Evolutionary conservation across 495 filamentous ascomycete species (phyloP), one percentile per base, ranked within the genome.

Genomic region (Penicillium argentinense): DNA sequence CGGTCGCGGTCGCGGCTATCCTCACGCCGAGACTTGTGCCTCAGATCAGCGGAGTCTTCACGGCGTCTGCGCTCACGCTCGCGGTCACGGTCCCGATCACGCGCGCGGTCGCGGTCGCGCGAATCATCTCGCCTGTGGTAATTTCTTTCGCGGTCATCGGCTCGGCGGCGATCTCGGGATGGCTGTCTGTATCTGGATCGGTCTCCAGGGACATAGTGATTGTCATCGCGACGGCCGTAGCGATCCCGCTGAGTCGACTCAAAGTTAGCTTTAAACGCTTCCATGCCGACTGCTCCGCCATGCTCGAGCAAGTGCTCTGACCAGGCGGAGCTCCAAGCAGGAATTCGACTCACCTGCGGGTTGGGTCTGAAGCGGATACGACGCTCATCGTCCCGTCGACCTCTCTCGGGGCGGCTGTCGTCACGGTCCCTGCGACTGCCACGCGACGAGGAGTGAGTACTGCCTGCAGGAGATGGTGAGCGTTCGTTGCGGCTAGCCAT

Each of bases 401-500:
- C 74, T 63, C 75, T 73, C 51, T 88, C 83, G 68, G 80, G 81
- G 49, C 85, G 81, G 64, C n/a, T n/a, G n/a, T n/a, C n/a, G n/a
- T 88, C 86, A 67, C 88, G 84, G 65, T 89, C 85, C 78, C 85
- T 82, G 62, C 84, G 86, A 57, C 63, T 72, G 56, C 81, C 79
- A 74, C 81, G 84, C 59, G 85, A 84, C 60, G 84, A 83, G 70
- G 84, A 85, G 69, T 79, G 82, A 63, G 87, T 83, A 77, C 86
- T 89, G 84, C 86, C 87, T 90, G 86, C 84, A 86, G 87, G 87
- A 82, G 87, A 89, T 88, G 87, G 87, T 91, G 87, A 91, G 86
- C 86, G 87, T 83, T 89, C 86, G 83, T 81, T 86, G 80, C 82
- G 87, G 78, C 87, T 87, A 86, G 87, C 85, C 87, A 91, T 91